A percentile compares a stretch with the other conserved stretches of the same genome.
Evolutionary conservation across 2,329 filamentous ascomycete genomes (phyloP).

Genomic region (Microcyclosporella mali): DNA sequence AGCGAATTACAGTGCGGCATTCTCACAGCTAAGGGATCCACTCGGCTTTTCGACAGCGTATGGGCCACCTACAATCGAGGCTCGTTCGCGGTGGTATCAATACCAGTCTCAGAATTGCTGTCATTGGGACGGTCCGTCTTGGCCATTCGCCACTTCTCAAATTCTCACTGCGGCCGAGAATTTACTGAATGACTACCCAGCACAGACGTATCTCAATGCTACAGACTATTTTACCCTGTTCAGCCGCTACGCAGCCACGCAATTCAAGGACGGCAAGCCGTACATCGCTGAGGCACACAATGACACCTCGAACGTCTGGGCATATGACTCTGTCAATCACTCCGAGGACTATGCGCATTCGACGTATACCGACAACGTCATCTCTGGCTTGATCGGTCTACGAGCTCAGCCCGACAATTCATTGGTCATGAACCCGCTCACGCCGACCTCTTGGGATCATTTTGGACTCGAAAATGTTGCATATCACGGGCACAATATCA

Average conservation of each 20-base stretch:
- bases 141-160: conserved; percentile 41
- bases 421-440: conserved; percentile 36
- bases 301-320: conserved; percentile 35
- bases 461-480: conserved; percentile 40
- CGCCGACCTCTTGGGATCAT: conserved; percentile 33
- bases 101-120: not conserved
- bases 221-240: conserved; percentile 37
- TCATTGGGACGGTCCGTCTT: conserved; percentile 42
- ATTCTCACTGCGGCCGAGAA: conserved; percentile 31
- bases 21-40: not conserved
- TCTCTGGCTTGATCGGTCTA: conserved; percentile 39
- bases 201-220: conserved; percentile 30
- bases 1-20: not conserved
- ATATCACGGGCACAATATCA: conserved; percentile 40
- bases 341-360: conserved; percentile 43
- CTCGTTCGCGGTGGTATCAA: not conserved
- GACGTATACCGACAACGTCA: conserved; percentile 42
- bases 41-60: not conserved
- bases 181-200: conserved; percentile 1
- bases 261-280: conserved; percentile 38
- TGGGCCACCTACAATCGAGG: not conserved
- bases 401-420: conserved; percentile 34
- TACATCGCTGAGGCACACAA: conserved; percentile 43
- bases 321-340: conserved; percentile 34
- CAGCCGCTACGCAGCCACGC: conserved; percentile 36